phyloP scores from a whole-genome alignment of 1,284 basidiomycete species.

The Ganoderma boninense region DNA sequence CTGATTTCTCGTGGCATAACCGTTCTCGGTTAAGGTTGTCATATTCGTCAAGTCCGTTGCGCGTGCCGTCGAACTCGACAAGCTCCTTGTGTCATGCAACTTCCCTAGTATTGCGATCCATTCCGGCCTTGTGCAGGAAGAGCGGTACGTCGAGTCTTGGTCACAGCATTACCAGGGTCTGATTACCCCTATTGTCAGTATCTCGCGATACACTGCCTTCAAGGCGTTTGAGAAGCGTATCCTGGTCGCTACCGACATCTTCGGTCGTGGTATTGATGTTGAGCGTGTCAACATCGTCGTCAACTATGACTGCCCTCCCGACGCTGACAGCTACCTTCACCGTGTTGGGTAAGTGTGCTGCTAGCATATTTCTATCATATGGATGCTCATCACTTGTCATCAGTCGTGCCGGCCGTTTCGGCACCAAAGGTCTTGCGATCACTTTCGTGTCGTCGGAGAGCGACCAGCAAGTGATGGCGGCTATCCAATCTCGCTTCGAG shows the following conservation, averaged over 20 bases:
- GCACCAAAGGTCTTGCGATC: conserved; percentile 99
- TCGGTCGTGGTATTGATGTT: conserved; percentile 97
- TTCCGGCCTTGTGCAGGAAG: conserved; percentile 93
- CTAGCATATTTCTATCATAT: not conserved
- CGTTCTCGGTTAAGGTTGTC: conserved; percentile 76
- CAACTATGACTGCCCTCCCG: conserved; percentile 95
- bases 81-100: conserved; percentile 95
- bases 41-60: conserved; percentile 99
- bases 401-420: conserved; percentile 98
- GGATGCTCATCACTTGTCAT: not conserved
- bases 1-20: not conserved
- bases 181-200: conserved; percentile 58
- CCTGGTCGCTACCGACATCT: conserved; percentile 97
- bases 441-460: conserved; percentile 94
- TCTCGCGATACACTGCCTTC: conserved; percentile 98
- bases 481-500: conserved; percentile 93
- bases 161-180: conserved; percentile 22
- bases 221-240: conserved; percentile 99
- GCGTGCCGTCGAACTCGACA: conserved; percentile 96
- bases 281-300: conserved; percentile 97
- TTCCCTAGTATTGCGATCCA: conserved; percentile 99
- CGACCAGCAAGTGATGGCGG: conserved; percentile 93
- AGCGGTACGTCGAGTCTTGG: conserved; percentile 72
- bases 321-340: conserved; percentile 98
- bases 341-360: conserved; percentile 80